Conservation (phyloP, 2,329 filamentous ascomycete species). For the Cladosporium phlei region DNA sequence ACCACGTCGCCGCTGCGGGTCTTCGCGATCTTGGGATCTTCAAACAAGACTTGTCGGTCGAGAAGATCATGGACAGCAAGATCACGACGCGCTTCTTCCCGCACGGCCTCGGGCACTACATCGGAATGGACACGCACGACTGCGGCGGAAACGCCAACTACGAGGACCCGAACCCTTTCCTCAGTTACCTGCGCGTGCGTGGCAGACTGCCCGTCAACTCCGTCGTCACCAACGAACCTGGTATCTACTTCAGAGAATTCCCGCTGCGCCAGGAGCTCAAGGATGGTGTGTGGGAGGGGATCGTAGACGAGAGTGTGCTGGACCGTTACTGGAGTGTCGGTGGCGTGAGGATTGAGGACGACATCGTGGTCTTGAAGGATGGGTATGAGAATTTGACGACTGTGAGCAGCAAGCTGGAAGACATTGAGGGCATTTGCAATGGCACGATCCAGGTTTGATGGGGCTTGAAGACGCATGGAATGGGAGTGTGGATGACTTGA, state of each 20-base stretch:
- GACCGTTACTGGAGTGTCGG: conserved; percentile 72
- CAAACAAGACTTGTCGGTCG: conserved; percentile 28
- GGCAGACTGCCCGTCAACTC: conserved; percentile 48
- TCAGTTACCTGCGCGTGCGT: conserved; percentile 78
- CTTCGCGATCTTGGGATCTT: conserved; percentile 72
- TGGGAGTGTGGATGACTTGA: neutral
- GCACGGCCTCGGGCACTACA: conserved; percentile 48
- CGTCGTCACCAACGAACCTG: conserved; percentile 92
- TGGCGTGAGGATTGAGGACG: conserved; percentile 86
- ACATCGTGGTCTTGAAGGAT: conserved; percentile 70
- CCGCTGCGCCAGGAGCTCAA: conserved; percentile 68
- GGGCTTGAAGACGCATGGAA: neutral
- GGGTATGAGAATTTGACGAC: conserved; percentile 82
- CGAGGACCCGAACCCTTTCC: conserved; percentile 72
- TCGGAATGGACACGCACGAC: conserved; percentile 52
- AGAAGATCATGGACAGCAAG: conserved; percentile 41
- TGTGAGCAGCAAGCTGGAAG: conserved; percentile 58
- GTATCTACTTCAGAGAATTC: conserved; percentile 71
- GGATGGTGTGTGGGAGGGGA: conserved; percentile 55
- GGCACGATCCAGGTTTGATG: neutral
- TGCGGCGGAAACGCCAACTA: conserved; percentile 47
- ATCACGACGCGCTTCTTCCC: conserved; percentile 48
- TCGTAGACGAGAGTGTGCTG: conserved; percentile 61
- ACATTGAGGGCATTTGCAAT: conserved; percentile 20
- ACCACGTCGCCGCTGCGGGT: conserved; percentile 76